Base-by-base conservation (phyloP, 1,139 yeast genomes). In the Candida glucosophila region DNA sequence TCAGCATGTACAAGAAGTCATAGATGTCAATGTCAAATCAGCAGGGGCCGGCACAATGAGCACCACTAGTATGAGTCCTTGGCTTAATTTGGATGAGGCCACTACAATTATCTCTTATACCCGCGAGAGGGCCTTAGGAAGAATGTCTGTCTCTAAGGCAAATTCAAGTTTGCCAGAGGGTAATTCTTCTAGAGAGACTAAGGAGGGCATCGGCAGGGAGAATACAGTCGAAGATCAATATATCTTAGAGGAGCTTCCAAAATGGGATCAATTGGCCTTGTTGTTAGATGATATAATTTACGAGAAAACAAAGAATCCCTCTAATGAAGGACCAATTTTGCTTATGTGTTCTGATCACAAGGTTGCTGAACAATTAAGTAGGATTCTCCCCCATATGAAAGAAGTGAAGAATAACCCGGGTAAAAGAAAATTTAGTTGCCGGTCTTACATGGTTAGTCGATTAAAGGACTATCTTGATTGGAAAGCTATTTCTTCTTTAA, bases 61-160 rank as follows among this genome's bases (percentile, higher is more conserved):
- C 31, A 61, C 65, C 31, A 56, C 62, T 22, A 57, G 67, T 1
- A 73, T 73, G 52, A 80, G 94, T 22, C 92, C 94, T 0, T 90
- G 97, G 96, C 52, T 88, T 14, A 66, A 75, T 53, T 68, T 81
- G 17, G 92, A 81, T 33, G 95, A 88, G 28, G 85, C 95, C 0
- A 78, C 79, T 29, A 70, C 86, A 1, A 72, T 90, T 4, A 72
- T 82, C 9, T 60, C 85, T 0, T 69, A 69, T 33, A 77, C 95
- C 0, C 72, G 73, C 35, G 76, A 76, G 29, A 58, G 97, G 32
- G 83, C 90, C 0, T 64, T 73, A 23, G 68, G 60, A 0, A 48
- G 43, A 26, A 37, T 49, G 4, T 40, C 39, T 10, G 40, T 48
- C 47, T 19, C 21, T 7, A 8, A 8, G n/a, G n/a, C 8, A 8